Evolutionary conservation across 2,329 filamentous ascomycete genomes (phyloP).

Genomic region (Epichloe aotearoae): DNA sequence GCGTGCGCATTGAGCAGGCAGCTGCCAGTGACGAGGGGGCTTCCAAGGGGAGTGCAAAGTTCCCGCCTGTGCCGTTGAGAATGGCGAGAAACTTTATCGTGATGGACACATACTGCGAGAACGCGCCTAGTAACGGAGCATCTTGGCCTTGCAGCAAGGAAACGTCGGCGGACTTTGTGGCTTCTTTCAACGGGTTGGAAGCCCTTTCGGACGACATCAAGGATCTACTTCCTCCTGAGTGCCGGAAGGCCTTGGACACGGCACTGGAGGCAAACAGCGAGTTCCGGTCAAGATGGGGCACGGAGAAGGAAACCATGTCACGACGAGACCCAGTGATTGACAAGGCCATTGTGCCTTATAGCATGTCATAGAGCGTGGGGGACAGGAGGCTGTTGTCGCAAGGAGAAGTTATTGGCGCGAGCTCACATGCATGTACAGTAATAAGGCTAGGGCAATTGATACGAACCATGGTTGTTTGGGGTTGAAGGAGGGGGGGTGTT

Average conservation of each 20-base stretch:
- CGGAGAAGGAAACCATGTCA: conserved; percentile 46
- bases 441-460: background rate
- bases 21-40: conserved; percentile 22
- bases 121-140: conserved; percentile 33
- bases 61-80: conserved; percentile 34
- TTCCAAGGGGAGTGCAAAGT: conserved; percentile 21
- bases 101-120: conserved; percentile 41
- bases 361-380: conserved; percentile 19
- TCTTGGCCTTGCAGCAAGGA: conserved; percentile 30
- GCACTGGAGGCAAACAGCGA: conserved; percentile 49
- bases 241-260: conserved; percentile 57
- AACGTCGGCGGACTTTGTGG: conserved; percentile 32
- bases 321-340: conserved; percentile 44
- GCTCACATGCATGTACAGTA: background rate
- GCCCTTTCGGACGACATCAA: conserved; percentile 52
- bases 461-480: too few species aligned
- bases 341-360: conserved; percentile 50
- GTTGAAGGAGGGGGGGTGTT: too few species aligned
- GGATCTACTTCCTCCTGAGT: conserved; percentile 54
- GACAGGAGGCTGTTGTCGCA: background rate
- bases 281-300: conserved; percentile 66
- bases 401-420: background rate
- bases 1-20: conserved; percentile 68
- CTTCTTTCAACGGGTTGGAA: conserved; percentile 47
- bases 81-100: conserved; percentile 44